Evolutionary conservation across 805 yeast genomes (phyloP), one percentile per base, ranked within the genome.

Genomic region (Wickerhamiella vanderwaltii): DNA sequence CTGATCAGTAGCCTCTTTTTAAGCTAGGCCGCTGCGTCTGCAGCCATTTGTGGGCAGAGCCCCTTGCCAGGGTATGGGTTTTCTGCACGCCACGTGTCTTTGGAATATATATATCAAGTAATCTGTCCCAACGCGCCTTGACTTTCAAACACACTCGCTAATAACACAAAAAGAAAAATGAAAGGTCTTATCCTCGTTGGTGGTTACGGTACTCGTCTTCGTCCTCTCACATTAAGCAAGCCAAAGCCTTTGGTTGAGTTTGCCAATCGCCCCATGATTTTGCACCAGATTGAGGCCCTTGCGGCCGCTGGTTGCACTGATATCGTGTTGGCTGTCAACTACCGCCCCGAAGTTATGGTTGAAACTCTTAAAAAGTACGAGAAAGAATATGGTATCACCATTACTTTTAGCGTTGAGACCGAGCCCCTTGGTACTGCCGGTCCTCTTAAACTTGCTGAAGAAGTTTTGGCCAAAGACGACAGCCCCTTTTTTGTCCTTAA

Each of bases 351-450:
- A 71, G 94, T 86, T 52, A 91, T 91, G 99, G 97, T 88, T 51
- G 78, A 82, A 54, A 80, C 97, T 48, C 74, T 91, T 60, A 73
- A 91, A 68, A 77, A 87, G 68, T 91, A 88, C 75, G 97, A 91
- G 71, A 70, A 79, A 61, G 85, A 79, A 65, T 91, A 84, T 67
- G 96, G 95, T 64, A 94, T 91, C 51, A 69, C 72, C 56, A 91
- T 91, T 68, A 86, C 96, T 44, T 91, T 93, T 69, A 85, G 95
- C 47, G 96, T 91, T 53, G 99, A 91, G 72, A 91, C 88, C 62
- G 99, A 91, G 72, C 99, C 99, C 47, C 76, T 91, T 62, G 99
- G 97, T 53, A 91, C 99, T 53, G 98, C 97, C 54, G 99, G 99
- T 64, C 99, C 99, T 52, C 75, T 91, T 63, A 88, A 86, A 68